phyloP scores from a whole-genome alignment of 306 rosid genomes.

The Herpetospermum pedunculosum region DNA sequence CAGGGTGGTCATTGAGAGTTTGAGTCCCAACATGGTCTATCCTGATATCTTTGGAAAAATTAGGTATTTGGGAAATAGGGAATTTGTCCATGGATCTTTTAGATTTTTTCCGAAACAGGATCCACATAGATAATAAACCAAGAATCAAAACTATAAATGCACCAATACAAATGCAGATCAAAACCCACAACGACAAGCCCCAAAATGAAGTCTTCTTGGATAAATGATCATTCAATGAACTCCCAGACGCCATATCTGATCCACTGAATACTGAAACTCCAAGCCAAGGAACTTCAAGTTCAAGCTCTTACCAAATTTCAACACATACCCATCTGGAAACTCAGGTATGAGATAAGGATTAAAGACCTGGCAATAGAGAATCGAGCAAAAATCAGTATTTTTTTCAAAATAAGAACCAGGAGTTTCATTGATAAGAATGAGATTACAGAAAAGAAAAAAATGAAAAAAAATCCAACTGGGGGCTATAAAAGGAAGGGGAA shows the following conservation, averaged over 20 bases:
- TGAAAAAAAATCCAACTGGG: background rate
- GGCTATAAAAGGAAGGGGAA: background rate
- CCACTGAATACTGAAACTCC: slow-evolving; percentile 15
- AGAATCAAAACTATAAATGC: slow-evolving; percentile 70
- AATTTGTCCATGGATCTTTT: slow-evolving; percentile 46
- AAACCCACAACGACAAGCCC: slow-evolving; percentile 75
- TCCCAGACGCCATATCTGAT: slow-evolving; percentile 39
- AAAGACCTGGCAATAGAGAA: slow-evolving; percentile 20
- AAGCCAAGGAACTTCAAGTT: slow-evolving; percentile 20
- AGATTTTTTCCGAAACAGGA: slow-evolving; percentile 60
- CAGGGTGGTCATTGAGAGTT: slow-evolving; percentile 39
- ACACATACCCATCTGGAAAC: slow-evolving; percentile 21
- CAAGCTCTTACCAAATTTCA: slow-evolving; percentile 14
- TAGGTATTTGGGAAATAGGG: slow-evolving; percentile 57
- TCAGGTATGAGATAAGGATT: slow-evolving; percentile 14
- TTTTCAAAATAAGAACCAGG: background rate
- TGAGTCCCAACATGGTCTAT: slow-evolving; percentile 66
- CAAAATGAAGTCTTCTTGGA: slow-evolving; percentile 57
- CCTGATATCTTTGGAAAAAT: slow-evolving; percentile 63
- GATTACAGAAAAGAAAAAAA: background rate
- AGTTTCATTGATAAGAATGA: background rate
- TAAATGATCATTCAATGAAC: slow-evolving; percentile 48
- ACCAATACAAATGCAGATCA: slow-evolving; percentile 70
- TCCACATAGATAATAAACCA: slow-evolving; percentile 64
- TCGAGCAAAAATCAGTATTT: background rate